Base-by-base conservation (phyloP, 345 rosid genomes). In the Erucastrum elatum region DNA sequence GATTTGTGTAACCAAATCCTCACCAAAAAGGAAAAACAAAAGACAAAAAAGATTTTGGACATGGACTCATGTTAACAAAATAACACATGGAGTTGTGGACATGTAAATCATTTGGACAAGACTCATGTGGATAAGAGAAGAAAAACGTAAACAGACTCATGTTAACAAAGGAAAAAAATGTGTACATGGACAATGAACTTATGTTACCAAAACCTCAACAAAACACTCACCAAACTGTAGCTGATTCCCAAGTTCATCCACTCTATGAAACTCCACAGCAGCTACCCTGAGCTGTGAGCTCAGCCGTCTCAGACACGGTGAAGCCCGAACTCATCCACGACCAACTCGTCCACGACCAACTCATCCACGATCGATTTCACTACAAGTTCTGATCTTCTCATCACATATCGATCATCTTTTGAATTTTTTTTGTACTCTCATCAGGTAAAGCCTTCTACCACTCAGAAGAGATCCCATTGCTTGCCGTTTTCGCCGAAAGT, bases 401-500 rank as follows among this genome's bases (percentile, higher is more conserved):
- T 8, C 46, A 39, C 46, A 39, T 39, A 39, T 39, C 4, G 46
- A 39, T 39, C 46, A 12, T 39, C 46, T 34, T 8, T 34, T 34
- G 39, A 34, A 1, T 34, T 34, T 6, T 34, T 34, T 34, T 34
- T 34, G 39, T 6, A 34, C 39, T 34, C 39, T 39, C 44, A 39
- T 39, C 44, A 39, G 44, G 44, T 2, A 39, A 39, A 39, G 8
- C 90, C 98, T 12, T 90, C 91, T 2, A 90, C 88, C n/a, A 91
- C 8, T 34, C 39, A 77, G 56, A 84, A 90, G 8, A 69, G 84
- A 65, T 91, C 94, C 98, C 97, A 94, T 9, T 58, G 81, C 68
- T 91, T 96, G 44, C 89, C 90, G 80, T 21, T 21, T 21, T 21
- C 88, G 0, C 86, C 93, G 56, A 88, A 94, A 27, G 90, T 89